phyloP scores from a whole-genome alignment of 1,284 basidiomycete genomes.

The Malassezia slooffiae region DNA sequence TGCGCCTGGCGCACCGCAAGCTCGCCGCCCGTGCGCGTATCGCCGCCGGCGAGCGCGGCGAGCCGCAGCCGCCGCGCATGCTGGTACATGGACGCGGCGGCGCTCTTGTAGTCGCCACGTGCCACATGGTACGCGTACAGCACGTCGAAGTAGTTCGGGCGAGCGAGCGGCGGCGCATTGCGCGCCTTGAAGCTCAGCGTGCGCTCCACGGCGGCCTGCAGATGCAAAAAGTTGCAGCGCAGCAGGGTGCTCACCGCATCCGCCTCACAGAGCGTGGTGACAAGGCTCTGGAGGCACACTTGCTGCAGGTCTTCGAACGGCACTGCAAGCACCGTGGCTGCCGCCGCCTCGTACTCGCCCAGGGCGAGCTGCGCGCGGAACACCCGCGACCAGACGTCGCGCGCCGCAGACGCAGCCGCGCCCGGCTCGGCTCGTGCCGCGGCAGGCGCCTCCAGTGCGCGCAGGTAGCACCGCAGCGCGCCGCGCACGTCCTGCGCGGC shows the following conservation, averaged over 20 bases:
- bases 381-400: conserved; percentile 28
- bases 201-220: conserved; percentile 77
- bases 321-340: conserved; percentile 27
- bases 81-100: conserved; percentile 70
- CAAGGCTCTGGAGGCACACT: conserved; percentile 87
- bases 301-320: conserved; percentile 64
- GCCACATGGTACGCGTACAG: conserved; percentile 68
- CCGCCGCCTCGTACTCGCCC: conserved; percentile 27
- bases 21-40: conserved; percentile 24
- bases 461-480: conserved; percentile 24
- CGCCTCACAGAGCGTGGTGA: conserved; percentile 88
- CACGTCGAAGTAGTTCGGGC: conserved; percentile 79
- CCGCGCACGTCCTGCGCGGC: conserved; percentile 19
- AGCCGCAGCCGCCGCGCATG: conserved; percentile 66
- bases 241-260: conserved; percentile 68
- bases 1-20: conserved; percentile 63
- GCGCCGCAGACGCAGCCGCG: conserved; percentile 14
- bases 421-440: conserved; percentile 9
- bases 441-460: conserved; percentile 18
- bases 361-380: conserved; percentile 34
- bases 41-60: neutral
- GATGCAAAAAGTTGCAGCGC: conserved; percentile 71
- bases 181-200: conserved; percentile 85
- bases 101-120: conserved; percentile 44
- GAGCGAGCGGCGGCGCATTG: conserved; percentile 75